Percentiles rank a stretch among this genome's conserved stretches.
Evolutionary conservation across 2,329 filamentous ascomycete genomes (phyloP).

Genomic region (Colletotrichum sojae): DNA sequence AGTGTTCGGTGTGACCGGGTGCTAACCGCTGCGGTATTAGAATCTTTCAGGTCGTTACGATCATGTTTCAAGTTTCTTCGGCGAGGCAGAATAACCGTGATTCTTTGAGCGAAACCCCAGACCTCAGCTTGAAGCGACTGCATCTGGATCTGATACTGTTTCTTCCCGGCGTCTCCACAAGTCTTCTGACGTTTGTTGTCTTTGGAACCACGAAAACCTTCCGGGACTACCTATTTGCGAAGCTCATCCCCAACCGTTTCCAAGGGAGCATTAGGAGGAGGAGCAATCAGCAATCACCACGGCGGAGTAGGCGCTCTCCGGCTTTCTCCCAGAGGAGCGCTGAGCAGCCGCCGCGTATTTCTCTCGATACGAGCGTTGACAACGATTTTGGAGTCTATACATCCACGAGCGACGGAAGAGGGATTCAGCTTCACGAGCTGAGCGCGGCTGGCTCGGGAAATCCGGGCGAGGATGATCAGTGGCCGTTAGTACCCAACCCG

Average conservation of each 20-base stretch:
- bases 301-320: neutral
- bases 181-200: constrained; percentile 45
- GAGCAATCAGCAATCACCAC: constrained; percentile 10
- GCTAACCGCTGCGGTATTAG: constrained; percentile 39
- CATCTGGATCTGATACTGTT: constrained; percentile 43
- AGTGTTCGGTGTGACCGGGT: neutral
- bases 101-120: constrained; percentile 47
- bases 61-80: constrained; percentile 54
- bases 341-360: constrained; percentile 20
- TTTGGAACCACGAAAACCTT: constrained; percentile 47
- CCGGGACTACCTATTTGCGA: constrained; percentile 42
- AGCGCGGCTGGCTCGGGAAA: constrained; percentile 14
- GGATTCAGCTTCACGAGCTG: constrained; percentile 29
- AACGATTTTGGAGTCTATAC: constrained; percentile 16
- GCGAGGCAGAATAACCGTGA: constrained; percentile 49
- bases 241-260: constrained; percentile 40
- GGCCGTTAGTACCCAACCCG: constrained; percentile 17
- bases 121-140: constrained; percentile 48
- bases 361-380: constrained; percentile 18
- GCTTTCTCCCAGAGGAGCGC: constrained; percentile 16
- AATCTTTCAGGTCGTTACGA: constrained; percentile 55
- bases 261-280: neutral
- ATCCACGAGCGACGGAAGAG: constrained; percentile 5
- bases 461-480: constrained; percentile 19
- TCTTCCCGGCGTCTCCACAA: constrained; percentile 46